Evolutionary conservation across 495 filamentous ascomycete genomes (phyloP), one percentile per base, ranked within the genome.

Genomic region (Penicillium alfredii): DNA sequence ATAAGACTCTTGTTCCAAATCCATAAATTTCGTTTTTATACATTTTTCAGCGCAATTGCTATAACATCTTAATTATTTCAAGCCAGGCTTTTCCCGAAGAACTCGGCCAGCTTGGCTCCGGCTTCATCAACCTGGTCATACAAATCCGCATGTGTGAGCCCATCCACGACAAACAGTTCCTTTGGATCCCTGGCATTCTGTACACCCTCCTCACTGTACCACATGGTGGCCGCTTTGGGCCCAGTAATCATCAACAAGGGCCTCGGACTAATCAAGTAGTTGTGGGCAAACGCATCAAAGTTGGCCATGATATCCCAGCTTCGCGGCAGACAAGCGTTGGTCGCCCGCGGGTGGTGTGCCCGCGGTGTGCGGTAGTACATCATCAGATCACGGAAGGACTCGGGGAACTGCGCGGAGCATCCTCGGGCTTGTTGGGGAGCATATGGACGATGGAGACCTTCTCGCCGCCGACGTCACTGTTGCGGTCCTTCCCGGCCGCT

Each of bases 201-300:
- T 20, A 64, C 42, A 13, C 47, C 59, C 2, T 51, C 49, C 41
- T 58, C 39, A 33, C 58, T 63, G 33, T 49, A 62, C 8, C 53
- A 44, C 10, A 35, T 15, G 9, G 63, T 58, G 16, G 51, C 37
- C 11, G 66, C 63, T 29, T 48, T 25, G 6, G 38, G 30, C 7
- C 64, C 66, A 2, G 48, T 45, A 40, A 68, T 60, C 60, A 67
- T 64, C 33, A 65, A 44, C 17, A 66, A 21, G n/a, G 61, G 63
- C 8, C 58, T 35, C 8, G 61, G 61, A 8, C 35, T 39, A 22
- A 56, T 61, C 44, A 56, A 22, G 22, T 48, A 27, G 5, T 47
- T 36, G 26, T 59, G 54, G 7, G 26, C 32, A 42, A 57, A 68
- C 1, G 59, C 39, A 32, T 56, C 48, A 33, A 43, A 68, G 22